Percentiles rank a stretch among this genome's conserved stretches.
These are phyloP conservation scores for Neurospora intermedia DNA, from an alignment of 495 filamentous ascomycete genomes.

Conservation along the genomic window DNA sequence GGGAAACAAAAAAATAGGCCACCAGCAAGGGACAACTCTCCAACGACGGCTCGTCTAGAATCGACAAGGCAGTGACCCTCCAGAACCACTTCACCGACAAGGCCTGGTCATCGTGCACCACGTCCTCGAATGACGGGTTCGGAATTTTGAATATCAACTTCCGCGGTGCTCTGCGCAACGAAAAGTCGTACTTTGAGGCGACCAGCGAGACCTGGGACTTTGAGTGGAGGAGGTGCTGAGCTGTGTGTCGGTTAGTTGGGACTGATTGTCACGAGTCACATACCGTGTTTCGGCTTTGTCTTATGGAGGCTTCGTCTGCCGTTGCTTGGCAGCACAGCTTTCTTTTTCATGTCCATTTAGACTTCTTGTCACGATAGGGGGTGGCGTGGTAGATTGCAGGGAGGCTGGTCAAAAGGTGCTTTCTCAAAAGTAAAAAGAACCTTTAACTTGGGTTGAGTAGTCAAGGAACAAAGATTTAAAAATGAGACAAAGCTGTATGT, in stretches of 20 bases:
- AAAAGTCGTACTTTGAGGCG: slow-evolving; percentile 30
- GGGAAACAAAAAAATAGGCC: slow-evolving; percentile 2
- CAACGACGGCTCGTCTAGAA: slow-evolving; percentile 14
- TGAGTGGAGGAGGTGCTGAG: slow-evolving; percentile 33
- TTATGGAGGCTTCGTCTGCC: background rate
- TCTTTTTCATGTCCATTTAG: background rate
- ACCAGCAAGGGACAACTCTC: slow-evolving; percentile 16
- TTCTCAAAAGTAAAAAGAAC: background rate
- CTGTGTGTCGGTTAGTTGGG: too few relatives aligned
- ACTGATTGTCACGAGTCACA: background rate
- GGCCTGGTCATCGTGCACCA: slow-evolving; percentile 32
- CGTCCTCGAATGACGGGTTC: slow-evolving; percentile 12
- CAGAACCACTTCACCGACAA: slow-evolving; percentile 17
- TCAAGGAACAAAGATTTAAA: background rate
- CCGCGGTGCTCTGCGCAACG: slow-evolving; percentile 27
- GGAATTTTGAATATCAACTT: slow-evolving; percentile 38
- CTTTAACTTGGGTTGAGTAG: background rate
- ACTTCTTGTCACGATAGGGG: background rate
- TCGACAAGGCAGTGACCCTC: slow-evolving; percentile 23
- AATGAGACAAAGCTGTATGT: background rate
- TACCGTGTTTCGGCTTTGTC: background rate
- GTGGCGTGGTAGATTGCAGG: background rate
- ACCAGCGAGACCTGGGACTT: slow-evolving; percentile 29
- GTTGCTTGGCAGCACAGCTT: background rate
- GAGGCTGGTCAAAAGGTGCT: background rate